Percentiles rank a stretch among this genome's conserved stretches.
phyloP scores from a whole-genome alignment of 129 eudicot species.

The Saussurea involucrata region DNA sequence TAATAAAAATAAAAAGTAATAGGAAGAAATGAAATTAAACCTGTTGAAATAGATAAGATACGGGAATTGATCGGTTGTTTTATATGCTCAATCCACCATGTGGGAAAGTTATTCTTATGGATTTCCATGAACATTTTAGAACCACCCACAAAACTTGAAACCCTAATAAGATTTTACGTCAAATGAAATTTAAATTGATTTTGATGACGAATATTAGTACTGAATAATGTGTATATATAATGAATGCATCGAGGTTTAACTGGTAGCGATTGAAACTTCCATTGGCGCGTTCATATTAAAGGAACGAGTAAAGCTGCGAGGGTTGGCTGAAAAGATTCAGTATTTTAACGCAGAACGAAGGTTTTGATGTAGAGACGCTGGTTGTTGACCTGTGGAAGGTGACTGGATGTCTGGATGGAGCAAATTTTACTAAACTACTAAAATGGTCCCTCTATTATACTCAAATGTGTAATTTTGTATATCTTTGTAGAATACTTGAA shows the following conservation, averaged over 20 bases:
- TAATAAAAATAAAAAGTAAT: too few species aligned
- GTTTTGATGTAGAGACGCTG: neutral
- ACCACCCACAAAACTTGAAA: neutral
- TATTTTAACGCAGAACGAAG: neutral
- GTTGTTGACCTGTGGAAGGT: neutral
- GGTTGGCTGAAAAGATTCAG: neutral
- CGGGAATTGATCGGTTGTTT: slow-evolving; percentile 13
- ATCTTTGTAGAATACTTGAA: neutral
- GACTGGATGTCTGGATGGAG: neutral
- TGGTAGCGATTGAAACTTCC: neutral
- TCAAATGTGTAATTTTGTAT: neutral
- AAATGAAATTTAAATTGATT: neutral
- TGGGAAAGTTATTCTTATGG: slow-evolving; percentile 14
- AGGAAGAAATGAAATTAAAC: slow-evolving; percentile 15
- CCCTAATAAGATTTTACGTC: neutral
- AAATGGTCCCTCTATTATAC: neutral
- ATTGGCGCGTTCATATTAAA: neutral
- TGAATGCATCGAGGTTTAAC: neutral
- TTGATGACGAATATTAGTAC: neutral
- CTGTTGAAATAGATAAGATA: slow-evolving; percentile 34
- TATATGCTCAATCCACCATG: slow-evolving; percentile 5
- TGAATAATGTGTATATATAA: neutral
- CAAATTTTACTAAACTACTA: neutral
- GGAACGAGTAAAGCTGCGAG: neutral
- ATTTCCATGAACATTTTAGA: slow-evolving; percentile 28